Evolutionary conservation across 768 basidiomycete species (phyloP).

Genomic region (Galerina sulciceps): DNA sequence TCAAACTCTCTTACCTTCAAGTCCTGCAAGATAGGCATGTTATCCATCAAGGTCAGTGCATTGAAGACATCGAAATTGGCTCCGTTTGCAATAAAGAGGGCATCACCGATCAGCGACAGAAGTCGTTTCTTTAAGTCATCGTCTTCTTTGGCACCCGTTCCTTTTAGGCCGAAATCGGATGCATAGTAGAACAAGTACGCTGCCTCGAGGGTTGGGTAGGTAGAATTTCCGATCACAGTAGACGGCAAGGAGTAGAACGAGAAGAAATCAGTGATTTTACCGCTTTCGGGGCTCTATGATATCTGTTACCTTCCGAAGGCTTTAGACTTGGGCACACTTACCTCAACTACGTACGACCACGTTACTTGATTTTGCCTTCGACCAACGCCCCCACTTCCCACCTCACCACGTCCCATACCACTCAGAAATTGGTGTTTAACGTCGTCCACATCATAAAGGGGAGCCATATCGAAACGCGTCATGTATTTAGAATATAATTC

Average conservation of each 20-base stretch:
- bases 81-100: conserved; percentile 77
- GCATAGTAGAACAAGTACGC: conserved; percentile 98
- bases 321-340: conserved; percentile 30
- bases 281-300: conserved; percentile 75
- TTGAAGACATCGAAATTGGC: conserved; percentile 97
- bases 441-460: conserved; percentile 77
- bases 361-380: conserved; percentile 82
- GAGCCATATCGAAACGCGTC: conserved; percentile 83
- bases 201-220: conserved; percentile 79
- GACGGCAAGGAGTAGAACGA: conserved; percentile 98
- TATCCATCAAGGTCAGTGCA: conserved; percentile 94
- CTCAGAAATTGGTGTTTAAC: conserved; percentile 86
- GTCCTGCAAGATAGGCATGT: conserved; percentile 77
- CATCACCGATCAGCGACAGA: conserved; percentile 74
- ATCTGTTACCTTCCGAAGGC: not conserved
- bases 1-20: conserved; percentile 63
- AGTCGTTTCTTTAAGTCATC: conserved; percentile 71
- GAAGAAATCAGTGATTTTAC: conserved; percentile 92
- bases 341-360: conserved; percentile 98
- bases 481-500: conserved; percentile 79
- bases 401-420: conserved; percentile 68
- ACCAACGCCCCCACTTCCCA: conserved; percentile 51
- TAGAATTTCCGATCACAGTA: conserved; percentile 80
- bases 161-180: conserved; percentile 70
- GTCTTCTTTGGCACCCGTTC: conserved; percentile 55